Evolutionary conservation across 2,329 filamentous ascomycete species (phyloP).

Genomic region (Diaporthe eres): DNA sequence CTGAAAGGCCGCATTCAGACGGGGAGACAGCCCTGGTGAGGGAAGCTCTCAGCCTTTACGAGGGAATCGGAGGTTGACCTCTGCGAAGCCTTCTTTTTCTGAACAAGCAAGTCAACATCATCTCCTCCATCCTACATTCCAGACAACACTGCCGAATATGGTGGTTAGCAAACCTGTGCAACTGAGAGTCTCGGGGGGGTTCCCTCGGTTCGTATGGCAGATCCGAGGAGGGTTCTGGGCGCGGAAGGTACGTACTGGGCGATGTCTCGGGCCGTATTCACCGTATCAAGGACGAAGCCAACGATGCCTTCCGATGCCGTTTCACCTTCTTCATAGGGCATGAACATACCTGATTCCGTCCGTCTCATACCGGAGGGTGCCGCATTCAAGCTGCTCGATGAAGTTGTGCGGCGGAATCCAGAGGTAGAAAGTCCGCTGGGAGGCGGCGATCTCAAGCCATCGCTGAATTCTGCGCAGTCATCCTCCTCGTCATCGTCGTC

Average conservation of each 20-base stretch:
- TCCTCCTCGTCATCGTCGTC: conserved; percentile 54
- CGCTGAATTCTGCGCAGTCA: conserved; percentile 44
- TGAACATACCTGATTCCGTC: conserved; percentile 90
- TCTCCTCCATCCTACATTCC: conserved; percentile 78
- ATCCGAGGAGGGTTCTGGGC: conserved; percentile 21
- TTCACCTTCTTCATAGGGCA: conserved; percentile 86
- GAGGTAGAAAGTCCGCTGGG: conserved; percentile 41
- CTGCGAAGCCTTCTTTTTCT: conserved; percentile 47
- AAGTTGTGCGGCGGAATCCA: conserved; percentile 63
- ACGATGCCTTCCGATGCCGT: conserved; percentile 76
- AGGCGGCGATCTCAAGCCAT: conserved; percentile 44
- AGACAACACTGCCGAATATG: conserved; percentile 64
- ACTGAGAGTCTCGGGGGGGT: neutral
- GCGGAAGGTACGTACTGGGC: conserved; percentile 58
- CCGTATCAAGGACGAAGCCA: conserved; percentile 85
- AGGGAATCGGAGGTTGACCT: conserved; percentile 32
- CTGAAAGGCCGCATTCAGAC: conserved; percentile 28
- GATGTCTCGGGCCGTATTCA: conserved; percentile 80
- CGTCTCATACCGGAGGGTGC: conserved; percentile 77
- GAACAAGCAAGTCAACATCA: conserved; percentile 54
- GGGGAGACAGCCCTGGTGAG: conserved; percentile 21
- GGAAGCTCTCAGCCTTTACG: conserved; percentile 34
- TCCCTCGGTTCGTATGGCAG: neutral
- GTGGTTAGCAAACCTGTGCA: neutral
- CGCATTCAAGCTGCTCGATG: conserved; percentile 63